Evolutionary conservation across 371 early-diverging fungal species (phyloP).

Genomic region (Rhizopus arrhizus): DNA sequence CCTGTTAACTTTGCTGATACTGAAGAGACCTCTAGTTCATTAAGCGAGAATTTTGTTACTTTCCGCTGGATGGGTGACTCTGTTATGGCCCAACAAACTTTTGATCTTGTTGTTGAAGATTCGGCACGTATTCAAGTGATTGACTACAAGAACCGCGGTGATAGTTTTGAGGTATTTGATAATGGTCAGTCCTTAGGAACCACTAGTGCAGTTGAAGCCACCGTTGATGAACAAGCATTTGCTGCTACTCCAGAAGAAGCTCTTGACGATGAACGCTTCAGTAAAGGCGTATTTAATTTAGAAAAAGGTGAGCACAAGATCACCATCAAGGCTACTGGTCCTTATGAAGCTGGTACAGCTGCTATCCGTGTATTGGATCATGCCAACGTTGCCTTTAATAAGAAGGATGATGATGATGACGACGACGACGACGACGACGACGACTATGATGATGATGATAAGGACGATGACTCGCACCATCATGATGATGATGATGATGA

Average conservation of each 20-base stretch:
- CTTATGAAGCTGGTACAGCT: constrained; percentile 52
- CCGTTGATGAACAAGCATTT: constrained; percentile 34
- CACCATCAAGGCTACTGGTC: constrained; percentile 45
- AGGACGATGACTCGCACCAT: constrained; percentile 15
- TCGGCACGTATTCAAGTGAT: constrained; percentile 42
- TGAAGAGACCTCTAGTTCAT: constrained; percentile 9
- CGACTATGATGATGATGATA: constrained; percentile 11
- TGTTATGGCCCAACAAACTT: constrained; percentile 38
- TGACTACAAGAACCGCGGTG: constrained; percentile 54
- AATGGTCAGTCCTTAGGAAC: constrained; percentile 42
- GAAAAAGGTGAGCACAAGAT: constrained; percentile 47
- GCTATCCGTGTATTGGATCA: constrained; percentile 46
- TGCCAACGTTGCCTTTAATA: constrained; percentile 12
- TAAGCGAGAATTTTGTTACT: constrained; percentile 29
- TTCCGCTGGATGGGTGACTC: constrained; percentile 50
- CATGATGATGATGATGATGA: constrained; percentile 10
- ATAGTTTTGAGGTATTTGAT: constrained; percentile 47
- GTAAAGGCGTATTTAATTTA: constrained; percentile 45
- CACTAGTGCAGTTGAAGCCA: constrained; percentile 34
- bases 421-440: constrained; percentile 11
- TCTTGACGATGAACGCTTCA: constrained; percentile 40
- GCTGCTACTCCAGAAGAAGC: constrained; percentile 53
- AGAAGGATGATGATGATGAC: constrained; percentile 23
- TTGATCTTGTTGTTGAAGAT: constrained; percentile 33
- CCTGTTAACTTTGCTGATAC: constrained; percentile 25